Evolutionary conservation across 768 basidiomycete species (phyloP), one percentile per base, ranked within the genome.

Genomic region (Kwoniella sp.): DNA sequence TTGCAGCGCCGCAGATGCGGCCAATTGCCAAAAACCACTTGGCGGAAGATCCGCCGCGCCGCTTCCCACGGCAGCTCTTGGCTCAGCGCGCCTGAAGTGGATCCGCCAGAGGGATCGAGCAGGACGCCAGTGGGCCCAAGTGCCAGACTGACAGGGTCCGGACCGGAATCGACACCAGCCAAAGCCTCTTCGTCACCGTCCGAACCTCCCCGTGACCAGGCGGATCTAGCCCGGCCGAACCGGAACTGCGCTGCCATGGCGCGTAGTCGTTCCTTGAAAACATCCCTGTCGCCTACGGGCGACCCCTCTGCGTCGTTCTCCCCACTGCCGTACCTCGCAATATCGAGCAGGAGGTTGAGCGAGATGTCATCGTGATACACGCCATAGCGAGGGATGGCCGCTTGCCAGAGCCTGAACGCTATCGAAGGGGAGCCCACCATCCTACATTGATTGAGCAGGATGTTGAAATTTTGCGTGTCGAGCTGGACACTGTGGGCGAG

Each of bases 331-430:
- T 79, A 74, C 2, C 83, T 76, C 1, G 84, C 83, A 1, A 82
- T 77, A 46, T 82, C 79, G 41, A 89, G 77, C 10, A 89, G 64
- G 46, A 84, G 76, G 37, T 78, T 77, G 46, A 89, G 79, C 26
- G 84, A 81, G 43, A 73, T 68, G 15, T 77, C 69, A 39, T 85
- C 80, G 0, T 84, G 84, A 3, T 75, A 68, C 0, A 84, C 75
- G 4, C 76, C 78, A 67, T 85, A 90, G 3, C 88, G 69, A 0
- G 71, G 62, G 3, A 75, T 75, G 73, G 87, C 80, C 22, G 82
- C 73, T n/a, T 84, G 82, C 84, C 86, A 89, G 1, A 88, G 62
- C 12, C 65, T 52, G 14, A 63, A 50, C 2, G 67, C 60, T 1
- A 63, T 31, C 14, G 46, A 46, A 14, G 60, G 57, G 12, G 28